These are phyloP conservation scores for Cryptomeria japonica DNA, from an alignment of 75 land plant species.

Conservation along the genomic window DNA sequence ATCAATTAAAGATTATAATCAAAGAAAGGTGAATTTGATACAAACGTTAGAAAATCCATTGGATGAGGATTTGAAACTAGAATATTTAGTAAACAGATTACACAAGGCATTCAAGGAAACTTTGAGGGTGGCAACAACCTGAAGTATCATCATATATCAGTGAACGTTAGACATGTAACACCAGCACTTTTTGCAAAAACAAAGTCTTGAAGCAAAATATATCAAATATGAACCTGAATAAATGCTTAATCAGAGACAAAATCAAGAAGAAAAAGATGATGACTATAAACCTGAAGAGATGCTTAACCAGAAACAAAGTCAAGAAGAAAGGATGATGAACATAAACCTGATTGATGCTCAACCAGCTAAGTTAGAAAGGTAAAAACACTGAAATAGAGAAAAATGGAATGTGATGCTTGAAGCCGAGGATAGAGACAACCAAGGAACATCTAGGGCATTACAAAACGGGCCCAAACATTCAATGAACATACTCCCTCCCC, in stretches of 20 bases:
- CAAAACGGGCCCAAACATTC: no score
- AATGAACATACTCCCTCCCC: no score
- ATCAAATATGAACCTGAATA: no score
- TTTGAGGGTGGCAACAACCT: neutral
- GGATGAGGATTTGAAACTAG: neutral
- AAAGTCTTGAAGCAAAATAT: neutral
- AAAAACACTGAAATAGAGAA: neutral
- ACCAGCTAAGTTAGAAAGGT: neutral
- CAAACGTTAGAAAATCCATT: neutral
- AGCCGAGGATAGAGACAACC: neutral
- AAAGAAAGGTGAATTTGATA: neutral
- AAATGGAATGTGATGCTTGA: no score
- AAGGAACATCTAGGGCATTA: no score
- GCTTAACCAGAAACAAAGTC: neutral
- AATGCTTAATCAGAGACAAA: no score
- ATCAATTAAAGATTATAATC: neutral
- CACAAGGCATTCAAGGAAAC: neutral
- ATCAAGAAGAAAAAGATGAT: neutral
- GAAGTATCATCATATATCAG: neutral
- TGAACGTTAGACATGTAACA: neutral
- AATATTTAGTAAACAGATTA: neutral
- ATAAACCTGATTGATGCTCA: no score
- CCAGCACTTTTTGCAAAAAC: neutral
- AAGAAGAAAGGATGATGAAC: no score
- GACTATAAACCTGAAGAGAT: neutral